Evolutionary conservation across 129 eudicot species (phyloP).

Genomic region (Kitagawia praeruptora): DNA sequence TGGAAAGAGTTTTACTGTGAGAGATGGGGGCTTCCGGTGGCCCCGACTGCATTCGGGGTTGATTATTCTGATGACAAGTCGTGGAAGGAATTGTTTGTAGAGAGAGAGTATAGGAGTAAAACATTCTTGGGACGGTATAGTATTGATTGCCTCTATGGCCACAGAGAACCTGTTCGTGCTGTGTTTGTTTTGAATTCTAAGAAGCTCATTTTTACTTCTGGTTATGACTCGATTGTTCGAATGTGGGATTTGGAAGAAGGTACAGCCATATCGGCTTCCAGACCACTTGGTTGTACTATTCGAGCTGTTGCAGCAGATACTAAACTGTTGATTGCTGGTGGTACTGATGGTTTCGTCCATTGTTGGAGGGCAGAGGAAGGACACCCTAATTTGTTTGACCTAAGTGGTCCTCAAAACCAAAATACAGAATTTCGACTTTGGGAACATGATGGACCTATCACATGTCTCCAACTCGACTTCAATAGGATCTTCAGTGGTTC

Average conservation of each 20-base stretch:
- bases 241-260: constrained; percentile 99
- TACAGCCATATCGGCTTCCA: constrained; percentile 57
- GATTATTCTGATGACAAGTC: constrained; percentile 47
- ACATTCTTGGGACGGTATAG: constrained; percentile 69
- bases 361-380: constrained; percentile 91
- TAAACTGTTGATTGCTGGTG: constrained; percentile 74
- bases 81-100: constrained; percentile 84
- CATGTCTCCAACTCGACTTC: constrained; percentile 70
- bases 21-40: constrained; percentile 82
- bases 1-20: constrained; percentile 90
- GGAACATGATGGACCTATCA: constrained; percentile 89
- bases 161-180: constrained; percentile 63
- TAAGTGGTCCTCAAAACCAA: constrained; percentile 37
- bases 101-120: constrained; percentile 75
- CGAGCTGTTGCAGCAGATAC: constrained; percentile 89
- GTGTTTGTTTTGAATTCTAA: constrained; percentile 61
- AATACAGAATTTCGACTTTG: constrained; percentile 63
- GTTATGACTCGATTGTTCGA: constrained; percentile 73
- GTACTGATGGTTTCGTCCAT: constrained; percentile 84
- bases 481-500: constrained; percentile 77
- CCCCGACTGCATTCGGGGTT: constrained; percentile 20
- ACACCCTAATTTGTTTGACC: constrained; percentile 59
- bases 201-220: constrained; percentile 76
- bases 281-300: constrained; percentile 80
- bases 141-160: constrained; percentile 65